Conservation (phyloP, 1,139 yeast species). For the Kluyveromyces sp. region DNA sequence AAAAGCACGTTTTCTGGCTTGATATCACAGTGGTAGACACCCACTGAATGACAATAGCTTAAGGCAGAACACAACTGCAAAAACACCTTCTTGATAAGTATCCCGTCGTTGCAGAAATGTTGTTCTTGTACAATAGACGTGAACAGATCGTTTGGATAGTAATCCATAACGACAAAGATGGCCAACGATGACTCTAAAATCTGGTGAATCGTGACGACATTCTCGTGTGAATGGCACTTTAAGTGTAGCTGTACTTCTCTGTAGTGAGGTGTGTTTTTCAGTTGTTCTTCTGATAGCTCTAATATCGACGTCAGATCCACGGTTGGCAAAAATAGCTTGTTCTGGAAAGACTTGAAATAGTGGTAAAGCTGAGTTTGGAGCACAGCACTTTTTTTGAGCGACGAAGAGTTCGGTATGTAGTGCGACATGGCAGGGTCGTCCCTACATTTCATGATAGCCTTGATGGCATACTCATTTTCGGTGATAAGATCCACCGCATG, state of each 20-base stretch:
- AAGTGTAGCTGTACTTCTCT: slow-evolving; percentile 71
- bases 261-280: slow-evolving; percentile 24
- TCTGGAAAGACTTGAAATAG: slow-evolving; percentile 22
- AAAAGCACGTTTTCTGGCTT: slow-evolving; percentile 84
- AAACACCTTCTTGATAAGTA: slow-evolving; percentile 62
- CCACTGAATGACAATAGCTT: slow-evolving; percentile 56
- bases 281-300: slow-evolving; percentile 20
- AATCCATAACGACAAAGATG: slow-evolving; percentile 73
- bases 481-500: slow-evolving; percentile 52
- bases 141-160: slow-evolving; percentile 73
- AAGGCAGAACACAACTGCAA: slow-evolving; percentile 70
- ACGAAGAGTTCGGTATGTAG: background rate
- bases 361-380: slow-evolving; percentile 25
- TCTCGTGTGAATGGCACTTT: slow-evolving; percentile 69
- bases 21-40: slow-evolving; percentile 80
- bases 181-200: slow-evolving; percentile 54
- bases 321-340: slow-evolving; percentile 26
- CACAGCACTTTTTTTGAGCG: slow-evolving; percentile 23
- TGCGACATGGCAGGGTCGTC: slow-evolving; percentile 7
- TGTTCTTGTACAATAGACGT: slow-evolving; percentile 68
- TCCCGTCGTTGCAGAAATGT: slow-evolving; percentile 25
- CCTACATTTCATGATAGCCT: slow-evolving; percentile 53
- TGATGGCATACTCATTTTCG: slow-evolving; percentile 57
- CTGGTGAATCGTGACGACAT: slow-evolving; percentile 66
- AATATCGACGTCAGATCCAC: slow-evolving; percentile 27